phyloP scores from a whole-genome alignment of 371 early-diverging fungal species.

The Mortierella sp. region DNA sequence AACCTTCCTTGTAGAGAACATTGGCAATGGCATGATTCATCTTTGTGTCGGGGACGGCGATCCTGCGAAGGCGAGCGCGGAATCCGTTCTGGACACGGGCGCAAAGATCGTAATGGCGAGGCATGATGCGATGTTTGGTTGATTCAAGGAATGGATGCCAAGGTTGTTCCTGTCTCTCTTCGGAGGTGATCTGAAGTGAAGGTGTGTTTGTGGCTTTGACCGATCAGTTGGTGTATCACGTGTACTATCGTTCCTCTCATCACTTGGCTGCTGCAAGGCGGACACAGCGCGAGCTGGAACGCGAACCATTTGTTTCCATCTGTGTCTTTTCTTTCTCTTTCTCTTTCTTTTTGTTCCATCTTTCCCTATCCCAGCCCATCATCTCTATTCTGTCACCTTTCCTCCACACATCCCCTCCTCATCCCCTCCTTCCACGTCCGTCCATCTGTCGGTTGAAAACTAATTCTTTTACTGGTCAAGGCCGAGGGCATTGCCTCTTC shows the following conservation, averaged over 20 bases:
- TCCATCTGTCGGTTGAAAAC: conserved; percentile 2
- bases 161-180: not conserved
- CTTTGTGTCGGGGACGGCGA: conserved; percentile 92
- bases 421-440: not conserved
- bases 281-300: conserved; percentile 7
- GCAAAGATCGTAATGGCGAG: conserved; percentile 91
- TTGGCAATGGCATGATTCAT: conserved; percentile 88
- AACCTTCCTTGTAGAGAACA: conserved; percentile 94
- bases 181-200: not conserved
- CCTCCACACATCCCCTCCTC: conserved; percentile 8
- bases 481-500: conserved; percentile 16
- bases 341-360: not conserved
- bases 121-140: conserved; percentile 63
- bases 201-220: not conserved
- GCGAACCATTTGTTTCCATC: conserved; percentile 10
- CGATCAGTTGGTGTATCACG: not conserved
- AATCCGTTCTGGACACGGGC: conserved; percentile 94
- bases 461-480: conserved; percentile 7
- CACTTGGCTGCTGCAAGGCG: not conserved
- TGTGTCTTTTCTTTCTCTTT: conserved; percentile 2
- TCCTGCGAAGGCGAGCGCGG: conserved; percentile 81
- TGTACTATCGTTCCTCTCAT: not conserved
- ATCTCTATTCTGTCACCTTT: not conserved
- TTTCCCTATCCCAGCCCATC: not conserved
- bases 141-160: not conserved